Base-by-base conservation (phyloP, 176 grass and related monocot species). In the Phoenix dactylifera region DNA sequence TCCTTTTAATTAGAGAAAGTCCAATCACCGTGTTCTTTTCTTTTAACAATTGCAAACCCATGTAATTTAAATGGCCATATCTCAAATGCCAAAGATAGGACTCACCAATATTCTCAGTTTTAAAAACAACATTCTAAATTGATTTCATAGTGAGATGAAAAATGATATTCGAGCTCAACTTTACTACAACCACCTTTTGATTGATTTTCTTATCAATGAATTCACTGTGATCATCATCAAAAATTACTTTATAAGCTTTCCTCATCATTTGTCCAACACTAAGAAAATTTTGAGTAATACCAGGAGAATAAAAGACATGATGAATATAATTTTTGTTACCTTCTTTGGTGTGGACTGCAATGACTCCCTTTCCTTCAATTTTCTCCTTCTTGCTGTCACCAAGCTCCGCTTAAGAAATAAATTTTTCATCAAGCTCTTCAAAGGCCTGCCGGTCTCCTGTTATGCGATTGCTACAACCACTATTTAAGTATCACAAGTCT, bases 261-360 rank as follows among this genome's bases (percentile, higher is more conserved):
- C 28, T 29, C 64, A 67, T 67, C 49, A 67, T n/a, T 44, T 74
- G 50, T n/a, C 52, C 51, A 4, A 63, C 22, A 22, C 59, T 74
- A 0, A 74, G 18, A 2, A 74, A 26, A 7, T 74, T 74, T 0
- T 64, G 17, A 10, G 71, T 23, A 4, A 74, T 44, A 20, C 18
- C 7, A 49, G 59, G 24, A 24, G 24, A 25, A 25, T 74, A 74
- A n/a, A 15, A 62, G 3, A 72, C 58, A 62, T 72, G 20, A 61
- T 30, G 44, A 4, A 72, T 49, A 16, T 50, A 2, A 1, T 16
- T 49, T 5, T 49, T 52, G 2, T 62, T 72, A 3, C 26, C 17
- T 14, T 3, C 18, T 1, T 3, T 48, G 16, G 24, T 64, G 0
- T 39, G 5, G 2, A 74, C 25, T 0, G 15, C 7, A 25, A 64